Conservation (phyloP, 2,329 filamentous ascomycete species). For the Verticillium tricorpus region DNA sequence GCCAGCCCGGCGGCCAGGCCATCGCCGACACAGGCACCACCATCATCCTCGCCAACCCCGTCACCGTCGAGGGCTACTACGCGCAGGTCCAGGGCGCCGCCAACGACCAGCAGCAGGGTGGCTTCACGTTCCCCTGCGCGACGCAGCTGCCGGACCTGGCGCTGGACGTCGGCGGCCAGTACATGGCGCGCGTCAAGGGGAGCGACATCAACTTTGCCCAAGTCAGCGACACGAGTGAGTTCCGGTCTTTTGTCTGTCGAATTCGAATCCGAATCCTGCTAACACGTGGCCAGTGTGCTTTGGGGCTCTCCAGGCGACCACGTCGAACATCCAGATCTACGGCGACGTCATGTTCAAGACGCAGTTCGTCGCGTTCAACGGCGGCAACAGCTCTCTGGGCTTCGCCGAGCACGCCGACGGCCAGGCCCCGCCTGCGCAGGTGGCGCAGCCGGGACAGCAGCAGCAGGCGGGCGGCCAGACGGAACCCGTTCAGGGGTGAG, state of each 20-base stretch:
- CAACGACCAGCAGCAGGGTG: constrained; percentile 33
- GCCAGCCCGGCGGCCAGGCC: constrained; percentile 34
- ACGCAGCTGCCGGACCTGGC: constrained; percentile 41
- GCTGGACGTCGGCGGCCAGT: constrained; percentile 51
- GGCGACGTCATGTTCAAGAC: constrained; percentile 60
- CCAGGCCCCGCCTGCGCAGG: neutral
- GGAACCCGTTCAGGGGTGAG: neutral
- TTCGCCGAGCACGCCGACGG: constrained; percentile 30
- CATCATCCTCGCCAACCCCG: constrained; percentile 53
- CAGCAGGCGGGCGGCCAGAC: neutral
- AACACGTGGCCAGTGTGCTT: constrained; percentile 47
- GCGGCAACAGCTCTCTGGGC: constrained; percentile 48
- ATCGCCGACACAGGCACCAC: constrained; percentile 60
- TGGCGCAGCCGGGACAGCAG: neutral
- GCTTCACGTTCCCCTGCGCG: constrained; percentile 43
- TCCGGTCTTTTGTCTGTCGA: neutral
- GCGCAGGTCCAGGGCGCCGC: constrained; percentile 36
- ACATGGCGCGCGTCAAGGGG: constrained; percentile 53
- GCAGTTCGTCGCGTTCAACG: constrained; percentile 54
- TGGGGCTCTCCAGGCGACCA: constrained; percentile 61
- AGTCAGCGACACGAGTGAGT: constrained; percentile 47
- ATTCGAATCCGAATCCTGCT: neutral
- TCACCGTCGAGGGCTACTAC: constrained; percentile 47
- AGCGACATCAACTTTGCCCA: constrained; percentile 48
- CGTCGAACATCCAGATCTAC: constrained; percentile 54